A percentile compares a stretch with the other conserved stretches of the same genome.
Conservation (phyloP, 129 eudicot genomes). For the Artemisia tridentata region DNA sequence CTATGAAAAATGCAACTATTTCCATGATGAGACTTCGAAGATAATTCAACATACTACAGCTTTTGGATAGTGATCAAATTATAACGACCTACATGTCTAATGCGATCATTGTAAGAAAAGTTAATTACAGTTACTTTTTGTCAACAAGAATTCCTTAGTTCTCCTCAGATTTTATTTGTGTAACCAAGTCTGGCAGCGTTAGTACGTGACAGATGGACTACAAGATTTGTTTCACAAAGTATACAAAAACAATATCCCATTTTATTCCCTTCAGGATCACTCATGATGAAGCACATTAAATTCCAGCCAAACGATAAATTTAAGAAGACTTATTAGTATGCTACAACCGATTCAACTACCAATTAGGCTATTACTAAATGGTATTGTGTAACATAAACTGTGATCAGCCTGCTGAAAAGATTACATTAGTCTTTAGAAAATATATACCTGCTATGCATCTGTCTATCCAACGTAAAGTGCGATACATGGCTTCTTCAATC, state of each 20-base stretch:
- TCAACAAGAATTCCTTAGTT: no score
- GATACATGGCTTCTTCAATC: conserved; percentile 94
- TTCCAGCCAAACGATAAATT: no score
- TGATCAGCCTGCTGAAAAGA: conserved; percentile 13
- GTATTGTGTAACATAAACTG: background rate
- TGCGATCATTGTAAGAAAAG: no score
- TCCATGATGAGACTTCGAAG: background rate
- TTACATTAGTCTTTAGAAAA: background rate
- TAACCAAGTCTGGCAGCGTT: no score
- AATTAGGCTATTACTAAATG: conserved; percentile 8
- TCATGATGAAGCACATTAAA: no score
- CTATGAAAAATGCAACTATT: background rate
- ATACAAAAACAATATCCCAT: no score
- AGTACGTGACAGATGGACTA: no score
- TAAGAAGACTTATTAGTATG: background rate
- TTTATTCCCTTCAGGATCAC: no score
- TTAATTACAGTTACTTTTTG: no score
- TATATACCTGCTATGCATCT: conserved; percentile 88
- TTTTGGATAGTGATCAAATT: conserved; percentile 3
- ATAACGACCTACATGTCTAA: conserved; percentile 6
- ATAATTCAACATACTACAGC: conserved; percentile 2
- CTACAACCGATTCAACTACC: conserved; percentile 9
- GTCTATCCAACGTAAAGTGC: conserved; percentile 95
- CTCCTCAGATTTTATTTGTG: no score
- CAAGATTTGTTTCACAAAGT: no score